Base-by-base conservation (phyloP, 2,329 filamentous ascomycete genomes). In the Botrytis paeoniae region DNA sequence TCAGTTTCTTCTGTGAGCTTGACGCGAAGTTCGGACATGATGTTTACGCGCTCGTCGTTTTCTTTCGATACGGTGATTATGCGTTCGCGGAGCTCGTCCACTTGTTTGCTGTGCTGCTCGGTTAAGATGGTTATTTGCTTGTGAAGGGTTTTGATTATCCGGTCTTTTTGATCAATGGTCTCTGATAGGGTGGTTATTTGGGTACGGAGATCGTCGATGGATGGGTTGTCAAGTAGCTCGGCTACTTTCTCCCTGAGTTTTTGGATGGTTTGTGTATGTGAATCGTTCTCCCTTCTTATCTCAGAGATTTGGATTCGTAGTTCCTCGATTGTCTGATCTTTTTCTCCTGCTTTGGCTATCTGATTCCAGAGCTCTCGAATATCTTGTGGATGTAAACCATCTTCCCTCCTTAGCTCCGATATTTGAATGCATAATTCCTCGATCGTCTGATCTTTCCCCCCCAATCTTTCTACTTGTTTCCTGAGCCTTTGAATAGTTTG, bases 231-330 rank as follows among this genome's bases (percentile, higher is more conserved):
- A 3, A n/a, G 48, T n/a, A 54, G 48, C 25, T 54, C 2, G 48
- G 48, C 25, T n/a, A 14, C 6, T 14, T 54, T 3, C 6, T n/a
- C 25, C 25, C 5, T 7, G 48, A 54, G 48, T 6, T 7, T 10
- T 14, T n/a, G 48, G 25, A 54, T 54, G 4, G 48, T 54, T 3
- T 54, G 48, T 14, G 48, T 4, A 16, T n/a, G 48, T 54, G 48
- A 14, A 0, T 54, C 25, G 4, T 54, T 54, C 25, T 54, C 48
- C 12, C 10, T 54, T 0, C 6, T 54, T 0, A n/a, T 5, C 3
- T 54, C 25, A 0, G 25, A 54, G 5, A 54, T 3, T 16, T 54
- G 48, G 5, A 5, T n/a, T 16, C 0, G 14, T 8, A 57, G n/a
- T 32, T 18, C 7, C 16, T 57, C 51, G 3, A 57, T 57, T 2